phyloP scores from a whole-genome alignment of 139 green algal species.

The Micromonas commoda region DNA sequence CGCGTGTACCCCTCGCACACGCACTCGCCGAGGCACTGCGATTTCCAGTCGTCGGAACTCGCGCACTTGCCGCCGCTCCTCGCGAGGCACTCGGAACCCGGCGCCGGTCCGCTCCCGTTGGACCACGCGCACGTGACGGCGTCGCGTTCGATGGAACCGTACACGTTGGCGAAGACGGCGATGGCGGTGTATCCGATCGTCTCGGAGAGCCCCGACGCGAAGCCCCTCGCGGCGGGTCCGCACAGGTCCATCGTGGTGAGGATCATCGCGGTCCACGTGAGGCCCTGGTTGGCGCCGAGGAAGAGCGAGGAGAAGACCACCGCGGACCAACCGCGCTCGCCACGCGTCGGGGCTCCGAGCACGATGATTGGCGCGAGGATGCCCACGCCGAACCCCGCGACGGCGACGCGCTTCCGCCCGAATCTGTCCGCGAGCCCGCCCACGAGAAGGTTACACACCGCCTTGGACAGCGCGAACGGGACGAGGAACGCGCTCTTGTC shows the following conservation, averaged over 20 bases:
- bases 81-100: background rate
- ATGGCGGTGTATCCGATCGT: constrained; percentile 20
- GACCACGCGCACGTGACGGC: constrained; percentile 10
- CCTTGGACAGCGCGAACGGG: constrained; percentile 16
- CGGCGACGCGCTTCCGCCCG: background rate
- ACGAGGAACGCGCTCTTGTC: constrained; percentile 5
- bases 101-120: background rate
- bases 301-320: background rate
- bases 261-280: background rate
- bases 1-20: constrained; percentile 12
- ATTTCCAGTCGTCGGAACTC: background rate
- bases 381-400: background rate
- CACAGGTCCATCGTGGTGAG: background rate
- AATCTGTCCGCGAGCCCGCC: background rate
- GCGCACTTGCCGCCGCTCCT: background rate
- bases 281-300: background rate
- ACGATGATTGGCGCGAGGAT: background rate
- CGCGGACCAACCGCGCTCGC: background rate
- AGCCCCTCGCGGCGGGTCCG: background rate
- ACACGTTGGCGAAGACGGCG: constrained; percentile 6
- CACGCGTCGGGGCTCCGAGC: background rate
- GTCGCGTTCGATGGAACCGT: background rate
- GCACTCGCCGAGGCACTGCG: constrained; percentile 4
- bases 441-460: background rate
- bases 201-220: constrained; percentile 19